Evolutionary conservation across 805 yeast species (phyloP), one percentile per base, ranked within the genome.

Genomic region (Groenewaldozyma salmanticensis): DNA sequence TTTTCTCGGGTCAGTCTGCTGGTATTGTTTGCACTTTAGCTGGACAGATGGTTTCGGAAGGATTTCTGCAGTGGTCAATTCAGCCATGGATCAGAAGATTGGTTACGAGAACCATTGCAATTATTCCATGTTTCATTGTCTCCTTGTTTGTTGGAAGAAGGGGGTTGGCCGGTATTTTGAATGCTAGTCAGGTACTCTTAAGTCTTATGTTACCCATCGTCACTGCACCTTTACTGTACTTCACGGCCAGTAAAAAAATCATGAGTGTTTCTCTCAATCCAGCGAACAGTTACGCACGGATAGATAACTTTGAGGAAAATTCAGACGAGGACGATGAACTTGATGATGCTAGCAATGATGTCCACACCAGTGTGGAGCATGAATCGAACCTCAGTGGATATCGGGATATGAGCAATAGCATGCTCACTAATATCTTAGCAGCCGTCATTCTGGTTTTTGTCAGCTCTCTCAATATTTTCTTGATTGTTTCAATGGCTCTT

Each of bases 1-100:
- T 87, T 35, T 87, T 83, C 57, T 79, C 90, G 11, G 96, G 96
- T n/a, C 90, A 87, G 55, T 80, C 92, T 53, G 96, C 96, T 2
- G 96, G 96, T 33, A 83, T 90, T 31, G 94, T 87, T 16, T 87
- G 95, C 56, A 88, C 96, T 0, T 70, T 88, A 53, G 88, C 96
- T 1, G 95, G 96, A 29, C 96, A 87, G 58, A 84, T 85, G 77
- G 94, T 87, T 5, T 77, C 85, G 53, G 95, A 87, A 59, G 96
- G 96, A 1, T 88, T 86, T 52, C 68, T 85, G 20, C 68, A 73
- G 45, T 83, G 94, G 82, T 66, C 81, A 4, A 70, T 86, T 45
- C 76, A 82, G 27, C 96, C 96, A 1, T 87, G 87, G 64, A 67
- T 81, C 2, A 73, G 94, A 42, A 71, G 95, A 46, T 65, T 87